Evolutionary conservation across 306 rosid genomes (phyloP).

Genomic region (Inga leiocalycina): DNA sequence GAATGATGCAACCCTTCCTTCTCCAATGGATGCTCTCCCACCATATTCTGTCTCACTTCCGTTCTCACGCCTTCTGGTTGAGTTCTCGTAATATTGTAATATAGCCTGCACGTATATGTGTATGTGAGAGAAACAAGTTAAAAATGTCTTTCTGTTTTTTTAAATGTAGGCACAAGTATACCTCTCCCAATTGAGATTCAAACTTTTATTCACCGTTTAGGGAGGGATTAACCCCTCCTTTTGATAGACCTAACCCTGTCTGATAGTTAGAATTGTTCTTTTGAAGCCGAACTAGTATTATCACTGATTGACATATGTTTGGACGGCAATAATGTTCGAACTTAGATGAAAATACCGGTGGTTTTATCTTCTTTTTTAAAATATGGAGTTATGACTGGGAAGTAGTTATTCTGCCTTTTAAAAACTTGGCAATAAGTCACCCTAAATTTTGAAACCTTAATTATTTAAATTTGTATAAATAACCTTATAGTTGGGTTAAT

Average conservation of each 20-base stretch:
- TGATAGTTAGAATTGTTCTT: too few relatives aligned
- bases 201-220: too few relatives aligned
- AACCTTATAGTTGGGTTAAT: too few relatives aligned
- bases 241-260: too few relatives aligned
- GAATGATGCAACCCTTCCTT: conserved; percentile 78
- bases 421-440: not conserved
- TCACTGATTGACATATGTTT: too few relatives aligned
- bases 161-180: too few relatives aligned
- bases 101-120: conserved; percentile 39
- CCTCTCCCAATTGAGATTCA: too few relatives aligned
- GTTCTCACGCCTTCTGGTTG: conserved; percentile 54
- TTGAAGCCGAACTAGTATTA: not conserved
- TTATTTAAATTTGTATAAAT: too few relatives aligned
- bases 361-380: too few relatives aligned
- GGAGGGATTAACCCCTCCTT: too few relatives aligned
- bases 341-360: not conserved
- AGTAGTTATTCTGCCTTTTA: not conserved
- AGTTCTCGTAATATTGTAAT: conserved; percentile 55
- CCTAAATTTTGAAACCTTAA: not conserved
- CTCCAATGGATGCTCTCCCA: conserved; percentile 59
- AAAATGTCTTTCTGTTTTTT: too few relatives aligned
- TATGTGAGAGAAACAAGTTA: not conserved
- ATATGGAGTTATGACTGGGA: not conserved
- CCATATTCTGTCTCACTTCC: conserved; percentile 48
- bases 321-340: not conserved